These are phyloP conservation scores for Prunus padus DNA, from an alignment of 306 rosid genomes.

Conservation along the genomic window DNA sequence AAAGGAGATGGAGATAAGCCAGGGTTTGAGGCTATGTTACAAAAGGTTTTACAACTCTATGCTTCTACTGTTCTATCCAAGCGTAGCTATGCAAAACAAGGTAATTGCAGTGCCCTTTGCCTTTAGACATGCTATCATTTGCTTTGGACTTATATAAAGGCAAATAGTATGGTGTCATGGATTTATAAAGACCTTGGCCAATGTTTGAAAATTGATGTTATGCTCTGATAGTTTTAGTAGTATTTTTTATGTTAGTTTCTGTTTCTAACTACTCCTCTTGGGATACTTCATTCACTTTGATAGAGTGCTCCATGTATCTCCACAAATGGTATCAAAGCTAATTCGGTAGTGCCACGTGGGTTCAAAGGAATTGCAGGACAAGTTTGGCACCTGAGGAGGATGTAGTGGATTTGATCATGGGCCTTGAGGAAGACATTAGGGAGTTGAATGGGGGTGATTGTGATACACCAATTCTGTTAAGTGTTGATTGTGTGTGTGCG, in stretches of 20 bases:
- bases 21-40: constrained; percentile 94
- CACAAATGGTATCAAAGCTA: no score
- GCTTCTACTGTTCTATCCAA: constrained; percentile 85
- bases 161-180: not conserved
- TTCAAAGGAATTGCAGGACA: not conserved
- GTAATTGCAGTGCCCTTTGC: constrained; percentile 21
- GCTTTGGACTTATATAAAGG: not conserved
- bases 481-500: not conserved
- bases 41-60: constrained; percentile 87
- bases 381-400: not conserved
- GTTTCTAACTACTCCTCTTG: no score
- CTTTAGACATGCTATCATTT: not conserved
- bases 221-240: not conserved
- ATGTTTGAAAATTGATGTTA: not conserved
- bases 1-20: constrained; percentile 97
- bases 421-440: not conserved
- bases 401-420: not conserved
- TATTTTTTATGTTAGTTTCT: not conserved
- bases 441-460: not conserved
- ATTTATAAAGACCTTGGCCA: not conserved
- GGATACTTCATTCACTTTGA: no score
- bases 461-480: not conserved
- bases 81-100: constrained; percentile 78
- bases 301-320: no score
- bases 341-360: not conserved